Evolutionary conservation across 106 monocot species (phyloP).

Genomic region (Triglochin maritima): DNA sequence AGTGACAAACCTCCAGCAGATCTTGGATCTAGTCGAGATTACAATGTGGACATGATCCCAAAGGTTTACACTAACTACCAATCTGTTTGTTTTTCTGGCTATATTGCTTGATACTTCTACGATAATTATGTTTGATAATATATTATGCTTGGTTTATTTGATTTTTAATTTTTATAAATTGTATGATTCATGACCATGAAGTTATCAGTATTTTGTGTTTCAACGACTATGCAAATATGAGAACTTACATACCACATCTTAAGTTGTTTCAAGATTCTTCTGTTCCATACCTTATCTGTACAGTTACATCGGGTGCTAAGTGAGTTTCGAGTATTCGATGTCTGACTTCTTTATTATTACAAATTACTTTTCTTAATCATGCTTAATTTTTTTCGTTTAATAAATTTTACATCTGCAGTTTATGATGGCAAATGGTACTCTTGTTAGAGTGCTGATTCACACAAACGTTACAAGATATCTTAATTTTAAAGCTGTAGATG

Average conservation of each 20-base stretch:
- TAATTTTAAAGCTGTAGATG: conserved; percentile 81
- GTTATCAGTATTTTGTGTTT: conserved; percentile 1
- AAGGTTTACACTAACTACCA: conserved; percentile 31
- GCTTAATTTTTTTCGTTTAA: not conserved
- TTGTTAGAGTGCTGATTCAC: conserved; percentile 81
- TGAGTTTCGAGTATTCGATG: no score
- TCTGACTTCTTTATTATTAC: not conserved
- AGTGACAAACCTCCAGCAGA: conserved; percentile 55
- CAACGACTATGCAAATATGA: not conserved
- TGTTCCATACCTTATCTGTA: no score
- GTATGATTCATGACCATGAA: not conserved
- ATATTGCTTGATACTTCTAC: not conserved
- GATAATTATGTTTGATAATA: not conserved
- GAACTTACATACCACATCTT: not conserved
- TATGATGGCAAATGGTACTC: conserved; percentile 92
- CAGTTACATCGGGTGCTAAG: no score
- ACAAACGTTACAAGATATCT: conserved; percentile 85
- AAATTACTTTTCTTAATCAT: not conserved
- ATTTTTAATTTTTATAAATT: not conserved
- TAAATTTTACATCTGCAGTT: conserved; percentile 30
- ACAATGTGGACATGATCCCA: conserved; percentile 89
- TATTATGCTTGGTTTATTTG: not conserved
- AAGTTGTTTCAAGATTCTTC: not conserved
- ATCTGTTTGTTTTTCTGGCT: not conserved
- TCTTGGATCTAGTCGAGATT: conserved; percentile 72